Conservation (phyloP, 169 alveolate species). For the Eimeria necatrix region DNA sequence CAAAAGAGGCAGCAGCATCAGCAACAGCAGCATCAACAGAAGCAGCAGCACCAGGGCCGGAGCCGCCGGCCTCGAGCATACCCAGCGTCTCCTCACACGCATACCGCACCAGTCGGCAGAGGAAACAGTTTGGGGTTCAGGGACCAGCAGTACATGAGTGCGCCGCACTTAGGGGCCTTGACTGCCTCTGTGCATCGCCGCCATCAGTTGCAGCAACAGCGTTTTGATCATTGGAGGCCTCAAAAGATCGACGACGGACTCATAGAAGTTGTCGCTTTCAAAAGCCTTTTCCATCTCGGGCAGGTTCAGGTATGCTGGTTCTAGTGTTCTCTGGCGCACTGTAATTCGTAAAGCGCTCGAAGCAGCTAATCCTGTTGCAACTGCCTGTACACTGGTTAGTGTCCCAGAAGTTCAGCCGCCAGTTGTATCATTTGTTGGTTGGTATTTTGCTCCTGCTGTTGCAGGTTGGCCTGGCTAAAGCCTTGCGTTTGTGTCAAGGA, state of each 20-base stretch:
- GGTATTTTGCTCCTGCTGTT: not conserved
- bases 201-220: not conserved
- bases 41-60: conserved; percentile 32
- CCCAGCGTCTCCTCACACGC: not conserved
- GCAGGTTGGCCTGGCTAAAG: conserved; percentile 85
- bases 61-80: not conserved
- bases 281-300: conserved; percentile 86
- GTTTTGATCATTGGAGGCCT: conserved; percentile 60
- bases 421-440: not conserved
- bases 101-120: not conserved
- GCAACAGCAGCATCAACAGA: conserved; percentile 18
- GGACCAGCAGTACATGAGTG: not conserved
- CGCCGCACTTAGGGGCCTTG: not conserved
- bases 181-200: not conserved
- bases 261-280: conserved; percentile 88
- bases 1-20: conserved; percentile 12
- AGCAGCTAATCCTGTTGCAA: not conserved
- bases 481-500: conserved; percentile 85
- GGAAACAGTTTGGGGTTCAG: not conserved
- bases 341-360: too few relatives aligned
- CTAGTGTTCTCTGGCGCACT: not conserved
- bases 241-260: conserved; percentile 87
- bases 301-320: conserved; percentile 84
- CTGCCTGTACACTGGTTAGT: not conserved
- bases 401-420: not conserved